Evolutionary conservation across 169 alveolate genomes (phyloP).

Genomic region (Eimeria zaria): DNA sequence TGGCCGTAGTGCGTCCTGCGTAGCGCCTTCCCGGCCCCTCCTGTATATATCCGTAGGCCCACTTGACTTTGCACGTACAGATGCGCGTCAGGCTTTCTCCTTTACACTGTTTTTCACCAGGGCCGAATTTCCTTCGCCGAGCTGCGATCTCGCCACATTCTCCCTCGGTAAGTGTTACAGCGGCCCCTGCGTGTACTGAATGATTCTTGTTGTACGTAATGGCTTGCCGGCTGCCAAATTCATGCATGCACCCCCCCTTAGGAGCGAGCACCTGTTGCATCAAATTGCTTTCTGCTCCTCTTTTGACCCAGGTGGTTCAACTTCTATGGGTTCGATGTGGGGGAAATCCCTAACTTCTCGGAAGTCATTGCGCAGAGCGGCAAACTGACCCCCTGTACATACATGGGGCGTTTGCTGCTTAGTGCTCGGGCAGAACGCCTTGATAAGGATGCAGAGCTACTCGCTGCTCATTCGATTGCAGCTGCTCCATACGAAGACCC

Average conservation of each 20-base stretch:
- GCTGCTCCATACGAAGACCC: slow-evolving; percentile 94
- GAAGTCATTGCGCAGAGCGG: slow-evolving; percentile 79
- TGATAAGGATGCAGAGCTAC: slow-evolving; percentile 90
- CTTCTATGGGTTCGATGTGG: slow-evolving; percentile 92
- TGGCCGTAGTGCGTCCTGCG: slow-evolving; percentile 75
- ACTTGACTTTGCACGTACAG: neutral
- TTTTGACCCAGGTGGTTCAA: slow-evolving; percentile 92
- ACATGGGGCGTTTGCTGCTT: slow-evolving; percentile 94
- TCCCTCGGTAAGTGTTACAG: slow-evolving; percentile 87
- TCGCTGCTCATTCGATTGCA: slow-evolving; percentile 93
- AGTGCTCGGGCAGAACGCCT: slow-evolving; percentile 94
- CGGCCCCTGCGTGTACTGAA: slow-evolving; percentile 85
- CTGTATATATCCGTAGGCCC: neutral
- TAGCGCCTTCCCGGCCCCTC: neutral
- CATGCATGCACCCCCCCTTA: neutral
- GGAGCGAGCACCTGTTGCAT: slow-evolving; percentile 73
- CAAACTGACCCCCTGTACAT: slow-evolving; percentile 87
- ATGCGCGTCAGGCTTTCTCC: neutral
- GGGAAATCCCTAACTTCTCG: slow-evolving; percentile 86
- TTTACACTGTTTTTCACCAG: slow-evolving; percentile 8
- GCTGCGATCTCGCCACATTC: slow-evolving; percentile 85
- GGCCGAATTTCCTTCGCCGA: slow-evolving; percentile 85
- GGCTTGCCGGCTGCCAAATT: neutral
- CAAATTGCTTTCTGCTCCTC: slow-evolving; percentile 6
- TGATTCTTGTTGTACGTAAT: neutral